phyloP scores from a whole-genome alignment of 306 rosid species.

The Chamaecrista fasciculata region DNA sequence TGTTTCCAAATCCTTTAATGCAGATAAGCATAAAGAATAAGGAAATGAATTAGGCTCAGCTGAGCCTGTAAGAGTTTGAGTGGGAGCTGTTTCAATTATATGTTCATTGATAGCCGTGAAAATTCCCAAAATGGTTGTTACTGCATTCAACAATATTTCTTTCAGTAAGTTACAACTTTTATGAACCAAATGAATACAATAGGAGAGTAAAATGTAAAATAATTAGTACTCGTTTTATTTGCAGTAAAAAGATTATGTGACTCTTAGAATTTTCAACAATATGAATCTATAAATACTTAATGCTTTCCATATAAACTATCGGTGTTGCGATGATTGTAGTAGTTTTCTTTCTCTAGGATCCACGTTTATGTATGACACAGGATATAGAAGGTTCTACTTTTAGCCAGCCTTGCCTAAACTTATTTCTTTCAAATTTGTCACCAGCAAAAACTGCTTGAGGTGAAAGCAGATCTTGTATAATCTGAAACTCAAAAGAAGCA shows the following conservation, averaged over 20 bases:
- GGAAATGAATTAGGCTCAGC: constrained; percentile 61
- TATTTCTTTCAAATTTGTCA: constrained; percentile 20
- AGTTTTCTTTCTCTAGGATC: neutral
- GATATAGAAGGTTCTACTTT: constrained; percentile 1
- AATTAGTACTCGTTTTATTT: neutral
- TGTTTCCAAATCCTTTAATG: constrained; percentile 86
- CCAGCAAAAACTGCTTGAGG: neutral
- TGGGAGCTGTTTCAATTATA: constrained; percentile 65
- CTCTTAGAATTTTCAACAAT: neutral
- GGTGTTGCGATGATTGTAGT: too few species aligned
- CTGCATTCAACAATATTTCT: constrained; percentile 52
- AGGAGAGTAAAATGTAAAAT: neutral
- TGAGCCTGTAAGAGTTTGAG: constrained; percentile 41
- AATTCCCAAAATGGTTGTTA: constrained; percentile 73
- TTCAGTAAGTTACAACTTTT: constrained; percentile 18
- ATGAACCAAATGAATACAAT: constrained; percentile 1
- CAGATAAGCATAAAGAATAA: constrained; percentile 78
- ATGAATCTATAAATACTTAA: neutral
- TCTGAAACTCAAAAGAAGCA: constrained; percentile 45
- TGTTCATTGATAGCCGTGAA: constrained; percentile 88
- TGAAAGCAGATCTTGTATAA: constrained; percentile 18
- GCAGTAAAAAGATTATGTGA: constrained; percentile 1
- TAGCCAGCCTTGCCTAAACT: neutral
- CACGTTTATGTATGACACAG: constrained; percentile 9
- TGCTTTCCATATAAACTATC: neutral